Evolutionary conservation across 108 stramenopile species (phyloP).

Genomic region (Aurantiochytrium sp.): DNA sequence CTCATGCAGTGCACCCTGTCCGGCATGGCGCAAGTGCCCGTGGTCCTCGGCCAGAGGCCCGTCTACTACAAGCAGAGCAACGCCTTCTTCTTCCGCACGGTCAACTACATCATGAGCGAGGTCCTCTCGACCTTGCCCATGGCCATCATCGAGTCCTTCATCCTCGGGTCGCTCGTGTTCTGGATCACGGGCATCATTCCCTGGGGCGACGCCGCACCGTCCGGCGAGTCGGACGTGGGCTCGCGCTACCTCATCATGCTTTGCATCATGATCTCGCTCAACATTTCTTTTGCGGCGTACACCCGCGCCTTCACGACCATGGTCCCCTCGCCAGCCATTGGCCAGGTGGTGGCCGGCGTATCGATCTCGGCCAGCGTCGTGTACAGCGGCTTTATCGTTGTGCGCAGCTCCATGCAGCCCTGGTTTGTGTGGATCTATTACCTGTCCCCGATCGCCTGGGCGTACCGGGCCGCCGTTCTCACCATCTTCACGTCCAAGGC

Average conservation of each 20-base stretch:
- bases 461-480: neutral
- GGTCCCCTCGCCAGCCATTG: slow-evolving; percentile 39
- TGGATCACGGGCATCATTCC: slow-evolving; percentile 44
- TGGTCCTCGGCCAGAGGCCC: neutral
- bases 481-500: neutral
- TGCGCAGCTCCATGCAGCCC: neutral
- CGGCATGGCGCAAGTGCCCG: neutral
- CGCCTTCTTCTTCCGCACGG: slow-evolving; percentile 55
- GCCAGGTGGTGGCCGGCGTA: slow-evolving; percentile 39
- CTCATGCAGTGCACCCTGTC: slow-evolving; percentile 1
- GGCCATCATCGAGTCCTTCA: slow-evolving; percentile 50
- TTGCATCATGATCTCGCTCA: neutral
- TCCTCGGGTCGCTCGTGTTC: slow-evolving; percentile 60
- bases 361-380: slow-evolving; percentile 43
- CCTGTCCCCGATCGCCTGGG: slow-evolving; percentile 28
- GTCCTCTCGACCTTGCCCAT: neutral
- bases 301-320: slow-evolving; percentile 37
- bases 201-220: neutral
- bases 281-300: neutral
- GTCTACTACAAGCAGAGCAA: slow-evolving; percentile 47
- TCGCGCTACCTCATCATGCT: neutral
- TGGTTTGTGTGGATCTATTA: slow-evolving; percentile 28
- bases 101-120: neutral
- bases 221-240: neutral
- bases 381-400: slow-evolving; percentile 54